Conservation (phyloP, 768 basidiomycete genomes). For the Amanita fuliginea region DNA sequence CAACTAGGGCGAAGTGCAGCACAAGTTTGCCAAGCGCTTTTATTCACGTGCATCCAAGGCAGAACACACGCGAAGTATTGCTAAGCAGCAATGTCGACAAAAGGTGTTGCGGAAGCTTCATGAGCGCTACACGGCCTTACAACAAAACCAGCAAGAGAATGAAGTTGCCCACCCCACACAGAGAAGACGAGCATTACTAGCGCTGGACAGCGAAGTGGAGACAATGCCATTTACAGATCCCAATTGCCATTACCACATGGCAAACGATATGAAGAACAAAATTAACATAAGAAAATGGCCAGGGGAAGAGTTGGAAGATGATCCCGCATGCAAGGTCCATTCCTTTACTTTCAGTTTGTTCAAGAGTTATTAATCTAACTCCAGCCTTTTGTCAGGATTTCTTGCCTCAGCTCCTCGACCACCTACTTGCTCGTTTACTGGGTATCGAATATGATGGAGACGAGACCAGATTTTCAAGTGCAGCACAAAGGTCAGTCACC, state of each 20-base stretch:
- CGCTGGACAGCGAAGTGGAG: no score
- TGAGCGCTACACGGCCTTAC: background rate
- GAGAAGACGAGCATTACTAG: no score
- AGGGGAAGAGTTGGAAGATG: no score
- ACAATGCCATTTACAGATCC: no score
- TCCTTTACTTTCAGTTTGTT: no score
- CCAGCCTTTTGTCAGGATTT: no score
- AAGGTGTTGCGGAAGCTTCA: background rate
- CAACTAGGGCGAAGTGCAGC: slow-evolving; percentile 29
- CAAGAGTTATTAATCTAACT: no score
- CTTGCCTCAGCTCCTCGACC: background rate
- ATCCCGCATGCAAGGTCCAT: no score
- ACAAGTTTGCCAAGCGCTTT: slow-evolving; percentile 21
- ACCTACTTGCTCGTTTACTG: background rate
- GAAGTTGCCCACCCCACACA: no score
- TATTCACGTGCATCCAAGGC: slow-evolving; percentile 22
- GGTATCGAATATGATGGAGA: background rate
- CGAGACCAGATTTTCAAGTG: background rate
- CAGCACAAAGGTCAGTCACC: background rate
- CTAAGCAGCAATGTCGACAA: slow-evolving; percentile 1
- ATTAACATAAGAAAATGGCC: no score
- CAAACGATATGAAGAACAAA: no score
- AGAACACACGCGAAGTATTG: slow-evolving; percentile 9
- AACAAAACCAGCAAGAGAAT: background rate
- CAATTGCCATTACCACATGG: no score